Evolutionary conservation across 2,329 filamentous ascomycete genomes (phyloP).

Genomic region (Verticillium alfalfae): DNA sequence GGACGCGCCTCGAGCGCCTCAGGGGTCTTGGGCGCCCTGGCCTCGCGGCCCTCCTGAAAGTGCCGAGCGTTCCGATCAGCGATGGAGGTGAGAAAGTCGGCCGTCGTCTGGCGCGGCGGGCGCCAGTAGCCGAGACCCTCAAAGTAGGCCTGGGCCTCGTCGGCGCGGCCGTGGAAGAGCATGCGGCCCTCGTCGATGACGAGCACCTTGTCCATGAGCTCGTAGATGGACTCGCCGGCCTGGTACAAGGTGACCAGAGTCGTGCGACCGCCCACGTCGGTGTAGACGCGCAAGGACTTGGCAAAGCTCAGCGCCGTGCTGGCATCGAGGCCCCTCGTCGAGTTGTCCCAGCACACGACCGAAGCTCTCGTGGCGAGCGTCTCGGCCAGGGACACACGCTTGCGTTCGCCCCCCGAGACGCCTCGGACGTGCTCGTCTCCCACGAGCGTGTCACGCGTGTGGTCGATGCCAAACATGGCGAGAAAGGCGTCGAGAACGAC

Average conservation of each 20-base stretch:
- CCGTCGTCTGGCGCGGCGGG: constrained; percentile 41
- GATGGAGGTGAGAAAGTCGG: constrained; percentile 64
- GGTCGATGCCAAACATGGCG: constrained; percentile 73
- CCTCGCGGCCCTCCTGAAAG: constrained; percentile 55
- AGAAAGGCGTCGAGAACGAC: constrained; percentile 65
- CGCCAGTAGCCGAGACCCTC: constrained; percentile 65
- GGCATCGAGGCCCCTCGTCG: constrained; percentile 72
- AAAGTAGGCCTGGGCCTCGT: constrained; percentile 67
- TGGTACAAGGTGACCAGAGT: constrained; percentile 38
- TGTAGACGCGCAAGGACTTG: constrained; percentile 65
- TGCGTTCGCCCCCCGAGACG: constrained; percentile 75
- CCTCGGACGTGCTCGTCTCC: constrained; percentile 69
- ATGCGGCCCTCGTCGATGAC: constrained; percentile 71
- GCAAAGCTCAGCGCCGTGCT: constrained; percentile 76
- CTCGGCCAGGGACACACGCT: constrained; percentile 75
- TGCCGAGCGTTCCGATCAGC: constrained; percentile 61
- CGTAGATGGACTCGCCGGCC: constrained; percentile 36
- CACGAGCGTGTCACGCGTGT: constrained; percentile 69
- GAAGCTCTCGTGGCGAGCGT: constrained; percentile 68
- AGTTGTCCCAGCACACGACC: constrained; percentile 76
- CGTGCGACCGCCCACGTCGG: constrained; percentile 63
- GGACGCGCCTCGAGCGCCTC: constrained; percentile 56
- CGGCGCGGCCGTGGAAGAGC: constrained; percentile 67
- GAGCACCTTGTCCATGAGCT: constrained; percentile 70
- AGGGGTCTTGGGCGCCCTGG: constrained; percentile 55